phyloP scores from a whole-genome alignment of 139 green algal species.

The Microglena sp. region DNA sequence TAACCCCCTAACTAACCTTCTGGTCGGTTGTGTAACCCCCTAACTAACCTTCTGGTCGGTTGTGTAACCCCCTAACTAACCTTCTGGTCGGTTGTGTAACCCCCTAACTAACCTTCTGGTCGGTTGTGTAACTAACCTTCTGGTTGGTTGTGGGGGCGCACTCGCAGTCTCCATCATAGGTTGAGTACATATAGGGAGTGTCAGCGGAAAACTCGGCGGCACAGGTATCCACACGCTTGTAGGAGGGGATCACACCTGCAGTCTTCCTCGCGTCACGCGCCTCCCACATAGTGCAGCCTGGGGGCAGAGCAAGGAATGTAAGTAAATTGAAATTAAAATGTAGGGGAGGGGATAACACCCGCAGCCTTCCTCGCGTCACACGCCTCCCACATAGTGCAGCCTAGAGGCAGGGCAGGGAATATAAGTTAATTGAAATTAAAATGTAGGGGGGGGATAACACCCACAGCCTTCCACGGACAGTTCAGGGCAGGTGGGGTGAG shows the following conservation, averaged over 20 bases:
- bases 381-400: slow-evolving; percentile 39
- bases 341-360: neutral
- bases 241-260: slow-evolving; percentile 66
- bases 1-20: too few relatives aligned
- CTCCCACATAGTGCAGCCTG: slow-evolving; percentile 28
- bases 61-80: too few relatives aligned
- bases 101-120: too few relatives aligned
- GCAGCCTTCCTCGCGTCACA: too few relatives aligned
- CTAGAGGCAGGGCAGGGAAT: too few relatives aligned
- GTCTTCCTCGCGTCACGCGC: slow-evolving; percentile 57
- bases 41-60: too few relatives aligned
- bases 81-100: too few relatives aligned
- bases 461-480: too few relatives aligned
- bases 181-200: slow-evolving; percentile 90
- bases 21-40: too few relatives aligned
- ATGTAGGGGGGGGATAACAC: neutral
- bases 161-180: slow-evolving; percentile 90
- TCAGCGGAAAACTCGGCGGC: slow-evolving; percentile 95
- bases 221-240: slow-evolving; percentile 98
- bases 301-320: too few relatives aligned
- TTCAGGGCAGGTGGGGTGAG: neutral
- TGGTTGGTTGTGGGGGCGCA: slow-evolving; percentile 49
- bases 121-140: too few relatives aligned
- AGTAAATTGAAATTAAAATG: neutral
- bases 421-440: too few relatives aligned